Evolutionary conservation across 331 rosid species (phyloP), one percentile per base, ranked within the genome.

Genomic region (Quercus tomentella): DNA sequence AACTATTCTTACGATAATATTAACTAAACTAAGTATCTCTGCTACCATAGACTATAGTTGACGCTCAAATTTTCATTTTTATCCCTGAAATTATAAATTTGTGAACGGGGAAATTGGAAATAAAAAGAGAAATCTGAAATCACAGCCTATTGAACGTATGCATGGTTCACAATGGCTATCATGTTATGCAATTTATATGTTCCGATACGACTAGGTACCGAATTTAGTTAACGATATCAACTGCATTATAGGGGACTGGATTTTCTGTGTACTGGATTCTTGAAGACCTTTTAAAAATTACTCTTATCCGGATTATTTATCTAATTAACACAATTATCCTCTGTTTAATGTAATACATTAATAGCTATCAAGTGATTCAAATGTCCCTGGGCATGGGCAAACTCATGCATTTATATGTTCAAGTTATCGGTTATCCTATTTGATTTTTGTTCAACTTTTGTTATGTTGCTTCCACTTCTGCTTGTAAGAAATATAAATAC

Each of bases 271-370:
- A 78, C 41, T 30, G 49, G 56, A 22, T 74, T 20, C 52, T 55
- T 41, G 81, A 65, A 72, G 65, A 77, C 52, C 74, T 69, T 31
- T 74, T 21, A 71, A 62, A 56, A 58, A 61, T 23, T 73, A 55
- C 66, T 55, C 68, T 56, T 70, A 70, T 30, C 21, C 14, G 72
- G 81, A 71, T 67, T 76, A 58, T 72, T 72, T 54, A 67, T 65
- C 73, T 80, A 77, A 69, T 75, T 80, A 74, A 69, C 51, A 75
- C 56, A 74, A 31, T 85, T 33, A 62, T 75, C 75, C 33, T 57
- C 9, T 26, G 70, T 26, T 28, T 8, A 63, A 18, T 25, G 16
- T 26, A 63, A 16, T 15, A 15, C 67, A 10, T 4, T 25, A 30
- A 65, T 65, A 30, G 43, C 6, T 30, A 65, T 65, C 70, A 65